Evolutionary conservation across 805 yeast species (phyloP).

Genomic region (Kodamaea fukazawae): DNA sequence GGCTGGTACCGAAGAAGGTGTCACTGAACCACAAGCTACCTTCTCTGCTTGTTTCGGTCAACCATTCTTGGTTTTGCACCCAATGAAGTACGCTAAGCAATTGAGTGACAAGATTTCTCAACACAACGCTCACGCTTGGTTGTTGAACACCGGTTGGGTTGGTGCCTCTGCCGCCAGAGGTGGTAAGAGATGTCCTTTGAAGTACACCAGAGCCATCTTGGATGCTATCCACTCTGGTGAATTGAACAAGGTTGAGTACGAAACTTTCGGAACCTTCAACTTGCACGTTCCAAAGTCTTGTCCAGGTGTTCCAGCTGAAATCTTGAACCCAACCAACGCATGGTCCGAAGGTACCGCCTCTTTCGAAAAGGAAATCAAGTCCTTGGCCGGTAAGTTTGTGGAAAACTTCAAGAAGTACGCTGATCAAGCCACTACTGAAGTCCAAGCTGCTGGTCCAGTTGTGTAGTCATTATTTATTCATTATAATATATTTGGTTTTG

Average conservation of each 20-base stretch:
- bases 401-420: conserved; percentile 86
- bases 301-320: conserved; percentile 77
- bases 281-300: conserved; percentile 80
- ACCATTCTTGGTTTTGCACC: conserved; percentile 97
- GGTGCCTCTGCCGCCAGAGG: conserved; percentile 91
- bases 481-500: neutral
- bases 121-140: conserved; percentile 92
- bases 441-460: conserved; percentile 88
- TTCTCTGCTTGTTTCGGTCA: conserved; percentile 99
- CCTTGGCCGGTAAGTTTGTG: conserved; percentile 73
- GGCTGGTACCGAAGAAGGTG: conserved; percentile 99
- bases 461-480: conserved; percentile 17
- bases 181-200: conserved; percentile 96
- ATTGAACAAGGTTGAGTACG: conserved; percentile 75
- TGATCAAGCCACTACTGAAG: conserved; percentile 79
- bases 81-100: conserved; percentile 97
- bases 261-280: conserved; percentile 82
- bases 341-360: conserved; percentile 56
- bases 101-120: conserved; percentile 86
- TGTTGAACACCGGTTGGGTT: conserved; percentile 97
- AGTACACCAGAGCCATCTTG: conserved; percentile 94
- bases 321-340: conserved; percentile 81
- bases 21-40: conserved; percentile 96
- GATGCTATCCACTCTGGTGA: conserved; percentile 94
- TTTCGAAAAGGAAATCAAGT: conserved; percentile 42